Percentiles rank a stretch among this genome's conserved stretches.
phyloP scores from a whole-genome alignment of 768 basidiomycete genomes.

The Imleria badia region DNA sequence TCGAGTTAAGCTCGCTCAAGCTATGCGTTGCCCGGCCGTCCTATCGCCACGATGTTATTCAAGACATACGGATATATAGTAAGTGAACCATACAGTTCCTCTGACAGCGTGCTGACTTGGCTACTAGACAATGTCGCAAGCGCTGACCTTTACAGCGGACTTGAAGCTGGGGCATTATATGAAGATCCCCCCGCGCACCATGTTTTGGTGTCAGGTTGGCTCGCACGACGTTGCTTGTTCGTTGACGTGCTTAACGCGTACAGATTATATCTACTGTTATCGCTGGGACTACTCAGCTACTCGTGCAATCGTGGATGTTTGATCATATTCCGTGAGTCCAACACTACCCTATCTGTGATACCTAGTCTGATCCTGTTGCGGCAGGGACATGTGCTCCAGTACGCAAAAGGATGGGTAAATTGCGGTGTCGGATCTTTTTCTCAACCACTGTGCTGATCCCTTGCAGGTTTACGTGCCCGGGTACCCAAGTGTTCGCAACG shows the following conservation, averaged over 20 bases:
- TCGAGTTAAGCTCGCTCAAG: conserved; percentile 12
- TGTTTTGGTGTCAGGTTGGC: conserved; percentile 68
- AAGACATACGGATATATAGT: conserved; percentile 79
- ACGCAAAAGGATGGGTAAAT: conserved; percentile 41
- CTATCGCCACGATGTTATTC: conserved; percentile 84
- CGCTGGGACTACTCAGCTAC: conserved; percentile 71
- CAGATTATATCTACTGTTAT: conserved; percentile 64
- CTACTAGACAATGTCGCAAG: conserved; percentile 37
- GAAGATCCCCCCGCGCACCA: conserved; percentile 62
- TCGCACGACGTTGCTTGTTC: neutral
- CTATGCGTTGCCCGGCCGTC: conserved; percentile 73
- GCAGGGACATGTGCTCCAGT: conserved; percentile 46
- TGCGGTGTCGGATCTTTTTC: neutral
- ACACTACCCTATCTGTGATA: neutral
- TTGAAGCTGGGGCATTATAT: conserved; percentile 77
- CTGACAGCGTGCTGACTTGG: neutral
- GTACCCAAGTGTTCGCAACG: conserved; percentile 52
- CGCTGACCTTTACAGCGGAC: conserved; percentile 67
- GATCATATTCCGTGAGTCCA: conserved; percentile 49
- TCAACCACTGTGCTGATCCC: neutral
- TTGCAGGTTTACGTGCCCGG: conserved; percentile 49
- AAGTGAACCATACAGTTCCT: neutral
- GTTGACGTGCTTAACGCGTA: neutral
- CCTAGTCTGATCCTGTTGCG: neutral
- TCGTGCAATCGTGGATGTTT: conserved; percentile 77